phyloP scores from a whole-genome alignment of 108 stramenopile genomes.

The Thalassiosira profunda region DNA sequence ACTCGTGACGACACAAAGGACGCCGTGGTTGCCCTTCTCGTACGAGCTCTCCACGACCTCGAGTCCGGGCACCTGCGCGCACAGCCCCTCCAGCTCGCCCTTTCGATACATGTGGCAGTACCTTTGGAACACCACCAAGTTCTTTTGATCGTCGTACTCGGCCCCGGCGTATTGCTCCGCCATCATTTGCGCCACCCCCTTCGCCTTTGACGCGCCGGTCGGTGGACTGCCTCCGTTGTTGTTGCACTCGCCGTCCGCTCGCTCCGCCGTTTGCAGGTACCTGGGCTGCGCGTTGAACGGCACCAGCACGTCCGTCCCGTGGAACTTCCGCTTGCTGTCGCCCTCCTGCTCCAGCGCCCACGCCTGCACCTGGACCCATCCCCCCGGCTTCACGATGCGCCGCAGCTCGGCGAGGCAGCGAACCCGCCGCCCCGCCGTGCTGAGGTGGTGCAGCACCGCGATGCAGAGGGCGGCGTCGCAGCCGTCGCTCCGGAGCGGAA shows the following conservation, averaged over 20 bases:
- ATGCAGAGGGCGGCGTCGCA: conserved; percentile 98
- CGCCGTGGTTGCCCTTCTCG: conserved; percentile 88
- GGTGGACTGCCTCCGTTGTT: background rate
- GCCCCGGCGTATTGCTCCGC: conserved; percentile 76
- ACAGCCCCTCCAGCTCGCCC: conserved; percentile 95
- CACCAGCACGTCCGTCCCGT: conserved; percentile 93
- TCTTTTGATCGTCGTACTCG: conserved; percentile 85
- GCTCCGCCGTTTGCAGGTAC: conserved; percentile 56
- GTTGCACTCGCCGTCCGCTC: conserved; percentile 2
- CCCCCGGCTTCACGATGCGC: conserved; percentile 88
- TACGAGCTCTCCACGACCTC: conserved; percentile 71
- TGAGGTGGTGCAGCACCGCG: conserved; percentile 98
- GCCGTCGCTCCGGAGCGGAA: conserved; percentile 81
- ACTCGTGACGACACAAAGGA: conserved; percentile 73
- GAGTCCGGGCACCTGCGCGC: conserved; percentile 40
- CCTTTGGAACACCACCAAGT: conserved; percentile 94
- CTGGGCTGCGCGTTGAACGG: conserved; percentile 97
- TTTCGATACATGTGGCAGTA: conserved; percentile 97
- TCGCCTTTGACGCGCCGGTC: conserved; percentile 19
- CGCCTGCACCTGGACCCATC: conserved; percentile 92
- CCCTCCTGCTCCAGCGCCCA: conserved; percentile 97
- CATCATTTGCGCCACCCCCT: conserved; percentile 79
- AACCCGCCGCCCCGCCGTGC: conserved; percentile 84
- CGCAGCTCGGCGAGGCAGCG: conserved; percentile 87
- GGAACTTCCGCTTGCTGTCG: conserved; percentile 85